Conservation (phyloP, 1,284 basidiomycete species). For the Ganoderma sinense region DNA sequence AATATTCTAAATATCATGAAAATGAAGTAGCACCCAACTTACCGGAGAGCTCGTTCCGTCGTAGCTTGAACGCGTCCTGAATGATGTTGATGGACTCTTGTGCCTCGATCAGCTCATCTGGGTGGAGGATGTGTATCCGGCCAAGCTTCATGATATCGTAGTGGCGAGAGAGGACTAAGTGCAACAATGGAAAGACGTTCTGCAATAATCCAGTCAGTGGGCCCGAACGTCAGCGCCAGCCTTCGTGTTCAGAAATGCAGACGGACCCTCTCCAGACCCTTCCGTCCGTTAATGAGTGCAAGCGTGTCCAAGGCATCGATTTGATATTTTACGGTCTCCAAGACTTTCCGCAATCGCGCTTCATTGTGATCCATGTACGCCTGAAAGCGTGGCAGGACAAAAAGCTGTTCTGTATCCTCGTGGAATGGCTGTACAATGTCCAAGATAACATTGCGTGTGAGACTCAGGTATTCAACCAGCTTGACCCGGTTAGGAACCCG, state of each 20-base stretch:
- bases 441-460: conserved; percentile 15
- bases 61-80: conserved; percentile 14
- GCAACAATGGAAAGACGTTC: conserved; percentile 36
- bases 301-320: conserved; percentile 37
- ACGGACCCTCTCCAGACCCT: conserved; percentile 34
- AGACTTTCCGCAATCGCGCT: conserved; percentile 29
- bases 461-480: conserved; percentile 31
- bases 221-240: background rate
- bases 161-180: conserved; percentile 35
- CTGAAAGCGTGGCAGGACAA: conserved; percentile 27
- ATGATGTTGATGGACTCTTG: conserved; percentile 14
- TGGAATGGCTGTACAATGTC: conserved; percentile 20
- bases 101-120: conserved; percentile 28
- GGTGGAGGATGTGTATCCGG: conserved; percentile 24
- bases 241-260: background rate
- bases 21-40: background rate
- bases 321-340: conserved; percentile 35
- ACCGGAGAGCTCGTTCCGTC: background rate
- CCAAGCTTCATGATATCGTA: conserved; percentile 33
- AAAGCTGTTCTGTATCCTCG: background rate
- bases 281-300: conserved; percentile 32
- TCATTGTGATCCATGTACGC: conserved; percentile 30
- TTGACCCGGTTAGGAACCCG: background rate
- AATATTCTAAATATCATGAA: background rate
- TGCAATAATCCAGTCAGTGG: conserved; percentile 7